Percentiles rank a stretch among this genome's conserved stretches.
Conservation (phyloP, 75 land plant species). For the Picea glauca region DNA sequence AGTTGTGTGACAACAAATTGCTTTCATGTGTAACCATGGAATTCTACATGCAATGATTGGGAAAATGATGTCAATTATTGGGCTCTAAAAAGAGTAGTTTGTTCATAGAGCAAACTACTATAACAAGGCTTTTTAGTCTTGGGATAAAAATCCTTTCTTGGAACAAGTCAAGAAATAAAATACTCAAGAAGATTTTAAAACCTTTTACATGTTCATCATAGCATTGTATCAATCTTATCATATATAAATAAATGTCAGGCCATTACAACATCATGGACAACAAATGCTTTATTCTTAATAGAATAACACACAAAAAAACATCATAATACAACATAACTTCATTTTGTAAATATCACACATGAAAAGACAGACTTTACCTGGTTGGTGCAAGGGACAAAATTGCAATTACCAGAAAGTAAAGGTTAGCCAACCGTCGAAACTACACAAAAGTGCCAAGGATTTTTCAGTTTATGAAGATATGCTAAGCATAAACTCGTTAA, state of each 20-base stretch:
- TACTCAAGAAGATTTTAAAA: not conserved
- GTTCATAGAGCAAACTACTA: not conserved
- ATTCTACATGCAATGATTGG: too few species aligned
- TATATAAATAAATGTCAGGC: not conserved
- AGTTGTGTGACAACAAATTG: too few species aligned
- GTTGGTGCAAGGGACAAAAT: constrained; percentile 41
- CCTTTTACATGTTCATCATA: not conserved
- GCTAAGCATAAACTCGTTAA: not conserved
- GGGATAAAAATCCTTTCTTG: not conserved
- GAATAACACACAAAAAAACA: not conserved
- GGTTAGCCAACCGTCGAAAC: constrained; percentile 52
- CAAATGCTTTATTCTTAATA: not conserved
- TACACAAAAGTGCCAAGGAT: constrained; percentile 10
- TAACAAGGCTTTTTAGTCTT: not conserved
- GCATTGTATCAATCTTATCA: not conserved
- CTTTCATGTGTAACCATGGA: too few species aligned
- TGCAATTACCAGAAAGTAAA: constrained; percentile 48
- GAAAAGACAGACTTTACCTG: constrained; percentile 25
- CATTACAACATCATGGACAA: constrained; percentile 2
- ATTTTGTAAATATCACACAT: not conserved
- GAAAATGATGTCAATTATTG: too few species aligned
- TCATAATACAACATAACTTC: not conserved
- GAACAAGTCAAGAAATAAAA: not conserved
- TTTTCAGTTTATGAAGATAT: not conserved
- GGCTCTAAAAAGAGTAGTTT: too few species aligned